Evolutionary conservation across 768 basidiomycete genomes (phyloP).

Genomic region (Lactarius quietus): DNA sequence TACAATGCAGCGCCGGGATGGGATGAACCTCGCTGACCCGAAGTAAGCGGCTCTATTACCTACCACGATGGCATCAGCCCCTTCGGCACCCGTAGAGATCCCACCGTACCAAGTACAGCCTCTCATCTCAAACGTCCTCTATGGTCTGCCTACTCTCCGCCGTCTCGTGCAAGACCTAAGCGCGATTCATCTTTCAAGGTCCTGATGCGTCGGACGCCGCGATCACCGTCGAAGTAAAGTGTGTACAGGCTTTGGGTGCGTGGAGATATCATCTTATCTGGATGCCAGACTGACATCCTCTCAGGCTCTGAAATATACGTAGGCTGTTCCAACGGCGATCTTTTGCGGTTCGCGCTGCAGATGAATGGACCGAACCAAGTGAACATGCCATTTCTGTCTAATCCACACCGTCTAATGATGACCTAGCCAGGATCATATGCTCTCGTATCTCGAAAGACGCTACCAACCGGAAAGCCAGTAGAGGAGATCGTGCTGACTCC

Average conservation of each 20-base stretch:
- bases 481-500: conserved; percentile 81
- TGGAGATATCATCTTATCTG: neutral
- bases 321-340: conserved; percentile 80
- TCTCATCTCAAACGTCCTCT: neutral
- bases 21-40: too few relatives aligned
- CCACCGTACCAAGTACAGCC: neutral
- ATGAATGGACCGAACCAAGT: conserved; percentile 49
- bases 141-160: neutral
- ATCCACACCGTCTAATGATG: neutral
- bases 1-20: too few relatives aligned
- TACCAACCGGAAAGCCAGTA: conserved; percentile 62
- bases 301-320: conserved; percentile 82
- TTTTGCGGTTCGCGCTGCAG: conserved; percentile 75
- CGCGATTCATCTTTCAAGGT: neutral
- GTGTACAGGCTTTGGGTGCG: conserved; percentile 33
- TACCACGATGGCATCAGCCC: conserved; percentile 15
- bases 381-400: neutral
- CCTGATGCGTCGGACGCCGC: neutral
- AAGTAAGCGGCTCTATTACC: too few relatives aligned
- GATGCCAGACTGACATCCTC: neutral
- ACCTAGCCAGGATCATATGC: conserved; percentile 30
- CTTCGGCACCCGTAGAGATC: conserved; percentile 45
- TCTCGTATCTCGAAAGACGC: conserved; percentile 46
- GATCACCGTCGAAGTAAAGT: conserved; percentile 24
- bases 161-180: neutral